These are phyloP conservation scores for Cerioporus squamosus DNA, from an alignment of 1,284 basidiomycete genomes.

Conservation along the genomic window DNA sequence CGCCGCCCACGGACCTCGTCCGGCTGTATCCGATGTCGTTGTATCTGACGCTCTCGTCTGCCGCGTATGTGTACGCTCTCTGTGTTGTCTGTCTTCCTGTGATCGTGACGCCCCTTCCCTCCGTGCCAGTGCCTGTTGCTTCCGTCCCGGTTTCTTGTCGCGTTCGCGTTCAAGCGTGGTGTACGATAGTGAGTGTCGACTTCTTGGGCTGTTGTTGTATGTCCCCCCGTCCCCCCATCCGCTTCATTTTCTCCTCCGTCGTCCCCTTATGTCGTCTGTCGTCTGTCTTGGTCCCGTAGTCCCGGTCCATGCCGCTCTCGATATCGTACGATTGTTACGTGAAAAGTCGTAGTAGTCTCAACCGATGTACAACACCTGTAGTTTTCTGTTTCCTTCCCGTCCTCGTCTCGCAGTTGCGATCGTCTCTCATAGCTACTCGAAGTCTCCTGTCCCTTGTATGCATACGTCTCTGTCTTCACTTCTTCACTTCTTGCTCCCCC, in stretches of 20 bases:
- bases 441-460: not conserved
- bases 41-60: conserved; percentile 2
- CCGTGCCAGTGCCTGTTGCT: conserved; percentile 6
- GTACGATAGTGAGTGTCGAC: conserved; percentile 16
- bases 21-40: not conserved
- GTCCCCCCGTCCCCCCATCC: not conserved
- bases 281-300: not conserved
- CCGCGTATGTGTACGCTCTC: conserved; percentile 19
- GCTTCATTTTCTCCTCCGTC: not conserved
- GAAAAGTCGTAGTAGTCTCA: not conserved
- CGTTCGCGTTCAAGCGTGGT: not conserved
- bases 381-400: not conserved
- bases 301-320: not conserved
- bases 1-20: not conserved
- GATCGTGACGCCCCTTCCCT: conserved; percentile 2
- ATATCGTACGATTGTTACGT: not conserved
- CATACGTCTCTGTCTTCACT: not conserved
- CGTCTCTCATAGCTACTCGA: not conserved
- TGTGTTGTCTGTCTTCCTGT: conserved; percentile 7
- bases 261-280: not conserved
- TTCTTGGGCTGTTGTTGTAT: conserved; percentile 3
- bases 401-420: conserved; percentile 1
- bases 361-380: not conserved
- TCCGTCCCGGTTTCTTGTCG: not conserved
- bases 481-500: too few relatives aligned